Evolutionary conservation across 2,329 filamentous ascomycete species (phyloP), one percentile per base, ranked within the genome.

Genomic region (Talaromyces sp.): DNA sequence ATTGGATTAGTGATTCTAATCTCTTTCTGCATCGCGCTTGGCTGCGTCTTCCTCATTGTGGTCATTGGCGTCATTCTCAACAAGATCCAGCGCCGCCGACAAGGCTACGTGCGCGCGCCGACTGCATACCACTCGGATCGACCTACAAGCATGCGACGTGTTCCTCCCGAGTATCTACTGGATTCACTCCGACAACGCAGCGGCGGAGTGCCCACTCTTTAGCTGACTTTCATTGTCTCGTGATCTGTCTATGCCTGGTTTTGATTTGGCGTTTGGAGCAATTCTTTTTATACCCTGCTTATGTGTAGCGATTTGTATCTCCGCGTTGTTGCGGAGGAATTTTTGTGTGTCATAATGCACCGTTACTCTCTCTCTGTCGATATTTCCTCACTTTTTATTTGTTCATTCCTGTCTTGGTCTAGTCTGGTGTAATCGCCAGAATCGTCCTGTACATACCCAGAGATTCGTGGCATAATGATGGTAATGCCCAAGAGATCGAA

Each of bases 41-140:
- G 75, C 62, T 78, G 74, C 61, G 75, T 80, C 58, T 80, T 80
- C 72, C 72, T 80, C 32, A 77, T 80, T 56, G 76, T 80, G 54
- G 70, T 77, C 51, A 70, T 76, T 43, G 78, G 78, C 55, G 72
- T 80, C 56, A 78, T 80, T 63, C 69, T 79, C 61, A 79, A 79
- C 63, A 77, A 77, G 66, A 74, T 79, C 57, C 78, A 79, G 66
- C 74, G 78, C 56, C 74, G 73, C 58, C 75, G 76, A 60, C 77
- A 79, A 63, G 78, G 78, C 59, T 80, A 80, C 65, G 73, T 76
- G 63, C 70, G 70, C 48, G 76, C 77, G 10, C 77, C 78, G 9
- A 76, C 76, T 59, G 71, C 72, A n/a, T 70, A 70, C 52, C 76
- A 76, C 58, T 77, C 76, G 29, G 78, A 80, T 67, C 76, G 78